These are phyloP conservation scores for Penicillium sp. DNA, from an alignment of 2,329 filamentous ascomycete genomes.

Conservation along the genomic window DNA sequence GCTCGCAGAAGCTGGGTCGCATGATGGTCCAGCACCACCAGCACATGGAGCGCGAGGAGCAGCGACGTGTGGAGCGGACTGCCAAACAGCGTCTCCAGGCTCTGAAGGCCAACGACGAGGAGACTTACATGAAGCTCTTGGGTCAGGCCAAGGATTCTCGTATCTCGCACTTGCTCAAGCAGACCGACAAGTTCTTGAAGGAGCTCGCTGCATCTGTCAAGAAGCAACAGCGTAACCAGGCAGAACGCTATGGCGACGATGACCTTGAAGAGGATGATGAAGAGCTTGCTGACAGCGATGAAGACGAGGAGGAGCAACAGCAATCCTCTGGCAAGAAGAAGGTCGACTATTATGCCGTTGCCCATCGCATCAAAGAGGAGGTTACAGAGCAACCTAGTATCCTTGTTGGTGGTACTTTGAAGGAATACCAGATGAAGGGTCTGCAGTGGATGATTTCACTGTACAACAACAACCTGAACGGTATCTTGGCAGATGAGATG, in stretches of 20 bases:
- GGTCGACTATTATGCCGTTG: constrained; percentile 98
- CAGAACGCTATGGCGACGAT: constrained; percentile 69
- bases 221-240: constrained; percentile 79
- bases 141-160: constrained; percentile 98
- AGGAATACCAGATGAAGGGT: constrained; percentile 98
- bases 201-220: constrained; percentile 94
- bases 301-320: constrained; percentile 54
- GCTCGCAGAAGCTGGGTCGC: constrained; percentile 79
- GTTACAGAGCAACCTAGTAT: constrained; percentile 77
- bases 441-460: constrained; percentile 99
- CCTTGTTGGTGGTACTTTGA: constrained; percentile 84
- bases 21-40: constrained; percentile 87
- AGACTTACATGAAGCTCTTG: constrained; percentile 95
- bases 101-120: constrained; percentile 97
- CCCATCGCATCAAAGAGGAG: constrained; percentile 91
- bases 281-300: constrained; percentile 63
- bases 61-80: constrained; percentile 94
- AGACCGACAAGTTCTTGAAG: constrained; percentile 95
- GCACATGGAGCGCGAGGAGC: constrained; percentile 98
- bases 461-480: constrained; percentile 99
- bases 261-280: constrained; percentile 56
- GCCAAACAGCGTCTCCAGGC: constrained; percentile 99
- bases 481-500: constrained; percentile 98
- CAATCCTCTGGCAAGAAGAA: constrained; percentile 59
- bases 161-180: constrained; percentile 93